These are phyloP conservation scores for Prunus mira DNA, from an alignment of 306 rosid species.

Conservation along the genomic window DNA sequence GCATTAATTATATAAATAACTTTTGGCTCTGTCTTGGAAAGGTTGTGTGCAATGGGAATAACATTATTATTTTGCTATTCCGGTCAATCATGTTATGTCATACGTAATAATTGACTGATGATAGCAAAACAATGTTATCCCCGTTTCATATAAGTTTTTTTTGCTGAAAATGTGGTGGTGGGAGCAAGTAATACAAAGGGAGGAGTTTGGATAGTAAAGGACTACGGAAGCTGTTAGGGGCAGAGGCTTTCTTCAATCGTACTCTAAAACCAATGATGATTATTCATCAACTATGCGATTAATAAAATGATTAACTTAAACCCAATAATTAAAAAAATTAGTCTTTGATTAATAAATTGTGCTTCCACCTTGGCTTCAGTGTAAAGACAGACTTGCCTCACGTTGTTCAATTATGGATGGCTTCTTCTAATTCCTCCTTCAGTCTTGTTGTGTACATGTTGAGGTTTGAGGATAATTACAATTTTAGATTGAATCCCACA, in stretches of 20 bases:
- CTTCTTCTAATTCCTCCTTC: neutral
- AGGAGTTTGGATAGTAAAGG: neutral
- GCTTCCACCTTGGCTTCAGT: constrained; percentile 61
- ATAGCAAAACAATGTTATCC: rapidly evolving
- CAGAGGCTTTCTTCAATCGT: constrained; percentile 18
- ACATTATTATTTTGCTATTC: rapidly evolving
- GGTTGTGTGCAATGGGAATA: too few relatives aligned
- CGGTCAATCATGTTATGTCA: rapidly evolving
- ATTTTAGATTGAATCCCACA: constrained; percentile 5
- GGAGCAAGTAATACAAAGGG: constrained; percentile 18
- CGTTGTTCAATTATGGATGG: constrained; percentile 57
- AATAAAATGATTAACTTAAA: constrained; percentile 5
- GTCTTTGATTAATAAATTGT: constrained; percentile 23
- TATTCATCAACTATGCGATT: constrained; percentile 19
- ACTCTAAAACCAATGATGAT: constrained; percentile 31
- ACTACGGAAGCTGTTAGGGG: constrained; percentile 21
- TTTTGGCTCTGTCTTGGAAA: neutral
- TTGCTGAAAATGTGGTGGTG: neutral
- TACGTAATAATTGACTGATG: rapidly evolving
- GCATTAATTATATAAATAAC: neutral
- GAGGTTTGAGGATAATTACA: neutral
- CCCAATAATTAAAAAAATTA: constrained; percentile 14
- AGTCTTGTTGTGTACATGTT: neutral
- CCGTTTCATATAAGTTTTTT: too few relatives aligned
- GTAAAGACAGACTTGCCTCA: constrained; percentile 66